Evolutionary conservation across 257 asterid species (phyloP).

Genomic region (Rhazya stricta): DNA sequence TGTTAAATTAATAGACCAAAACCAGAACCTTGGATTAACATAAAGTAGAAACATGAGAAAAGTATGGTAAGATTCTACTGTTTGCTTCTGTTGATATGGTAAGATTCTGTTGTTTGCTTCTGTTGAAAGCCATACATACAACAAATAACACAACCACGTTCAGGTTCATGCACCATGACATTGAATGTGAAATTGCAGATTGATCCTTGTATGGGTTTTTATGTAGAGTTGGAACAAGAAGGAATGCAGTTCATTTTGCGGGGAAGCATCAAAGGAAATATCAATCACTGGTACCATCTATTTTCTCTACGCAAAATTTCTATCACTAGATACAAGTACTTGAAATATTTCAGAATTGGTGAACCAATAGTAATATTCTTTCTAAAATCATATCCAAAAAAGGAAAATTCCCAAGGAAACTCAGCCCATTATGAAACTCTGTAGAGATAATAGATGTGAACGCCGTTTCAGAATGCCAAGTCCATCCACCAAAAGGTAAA

Average conservation of each 20-base stretch:
- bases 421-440: not conserved
- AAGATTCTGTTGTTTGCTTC: not conserved
- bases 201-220: not conserved
- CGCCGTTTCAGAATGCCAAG: not conserved
- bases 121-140: not conserved
- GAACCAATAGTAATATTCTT: not conserved
- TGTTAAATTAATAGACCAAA: not conserved
- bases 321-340: not conserved
- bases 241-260: not conserved
- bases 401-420: not conserved
- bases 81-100: not conserved
- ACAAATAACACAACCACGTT: not conserved
- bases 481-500: not conserved
- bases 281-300: not conserved
- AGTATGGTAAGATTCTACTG: not conserved
- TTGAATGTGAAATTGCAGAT: not conserved
- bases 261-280: not conserved
- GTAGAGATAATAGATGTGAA: not conserved
- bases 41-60: not conserved
- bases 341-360: not conserved
- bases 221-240: not conserved
- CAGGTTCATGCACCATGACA: not conserved
- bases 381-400: not conserved
- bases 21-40: not conserved
- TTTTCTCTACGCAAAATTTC: not conserved